Conservation (phyloP, 306 rosid genomes). For the Carpinus fangiana region DNA sequence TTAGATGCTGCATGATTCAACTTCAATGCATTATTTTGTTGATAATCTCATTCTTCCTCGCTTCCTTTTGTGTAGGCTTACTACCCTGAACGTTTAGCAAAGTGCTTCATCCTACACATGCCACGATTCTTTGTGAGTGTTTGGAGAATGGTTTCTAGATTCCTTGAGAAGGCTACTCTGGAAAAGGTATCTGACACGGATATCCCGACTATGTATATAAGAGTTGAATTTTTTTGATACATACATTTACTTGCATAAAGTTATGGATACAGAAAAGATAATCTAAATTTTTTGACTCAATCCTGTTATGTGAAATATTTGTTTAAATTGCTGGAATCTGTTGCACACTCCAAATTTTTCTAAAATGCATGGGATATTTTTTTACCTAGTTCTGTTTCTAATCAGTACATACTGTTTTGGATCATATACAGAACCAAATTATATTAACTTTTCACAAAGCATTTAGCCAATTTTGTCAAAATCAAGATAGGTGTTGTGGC, state of each 20-base stretch:
- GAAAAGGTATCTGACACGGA: constrained; percentile 55
- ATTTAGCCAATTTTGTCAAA: background rate
- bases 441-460: background rate
- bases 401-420: background rate
- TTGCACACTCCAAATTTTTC: background rate
- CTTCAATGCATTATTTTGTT: constrained; percentile 1
- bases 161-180: constrained; percentile 76
- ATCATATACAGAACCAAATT: background rate
- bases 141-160: constrained; percentile 83
- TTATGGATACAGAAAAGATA: background rate
- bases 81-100: constrained; percentile 89
- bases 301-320: background rate
- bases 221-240: background rate
- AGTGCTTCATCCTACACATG: constrained; percentile 71
- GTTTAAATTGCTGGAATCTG: background rate
- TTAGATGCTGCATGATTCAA: background rate
- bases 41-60: background rate
- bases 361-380: background rate
- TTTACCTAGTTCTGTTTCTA: background rate
- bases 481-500: background rate
- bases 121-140: constrained; percentile 85
- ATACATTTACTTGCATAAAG: background rate
- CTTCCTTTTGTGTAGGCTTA: constrained; percentile 55
- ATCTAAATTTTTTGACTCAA: background rate
- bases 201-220: background rate